Percentiles rank a stretch among this genome's conserved stretches.
These are phyloP conservation scores for Primulina eburnea DNA, from an alignment of 257 asterid species.

Conservation along the genomic window DNA sequence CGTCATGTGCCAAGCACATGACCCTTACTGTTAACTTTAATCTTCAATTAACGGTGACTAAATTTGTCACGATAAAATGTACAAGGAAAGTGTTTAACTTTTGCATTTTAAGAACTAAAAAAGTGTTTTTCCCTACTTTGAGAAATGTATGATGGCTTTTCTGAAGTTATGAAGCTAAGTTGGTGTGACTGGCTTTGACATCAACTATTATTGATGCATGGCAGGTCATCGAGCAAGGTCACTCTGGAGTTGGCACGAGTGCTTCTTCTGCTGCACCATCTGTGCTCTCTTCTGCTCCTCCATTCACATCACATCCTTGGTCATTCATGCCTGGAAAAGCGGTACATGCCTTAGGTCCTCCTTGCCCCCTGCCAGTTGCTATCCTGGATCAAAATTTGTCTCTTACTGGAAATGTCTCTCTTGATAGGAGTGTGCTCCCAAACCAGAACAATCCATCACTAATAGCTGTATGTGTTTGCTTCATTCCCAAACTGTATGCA, in stretches of 20 bases:
- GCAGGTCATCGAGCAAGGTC: constrained; percentile 33
- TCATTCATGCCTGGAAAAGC: constrained; percentile 35
- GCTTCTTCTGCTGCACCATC: constrained; percentile 28
- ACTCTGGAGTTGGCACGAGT: constrained; percentile 22
- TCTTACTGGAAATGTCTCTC: constrained; percentile 33
- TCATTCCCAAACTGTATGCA: background rate
- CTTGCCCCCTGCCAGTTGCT: constrained; percentile 30
- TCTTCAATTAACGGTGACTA: too few species aligned
- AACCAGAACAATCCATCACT: constrained; percentile 39
- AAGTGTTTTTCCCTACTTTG: background rate
- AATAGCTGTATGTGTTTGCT: constrained; percentile 34
- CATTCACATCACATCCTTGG: constrained; percentile 29
- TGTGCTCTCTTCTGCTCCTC: constrained; percentile 36
- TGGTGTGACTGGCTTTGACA: constrained; percentile 15
- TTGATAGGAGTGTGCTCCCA: constrained; percentile 33
- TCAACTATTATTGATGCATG: constrained; percentile 18
- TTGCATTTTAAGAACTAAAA: background rate
- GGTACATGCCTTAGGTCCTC: constrained; percentile 35
- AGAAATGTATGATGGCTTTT: constrained; percentile 12
- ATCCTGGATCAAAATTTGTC: constrained; percentile 33
- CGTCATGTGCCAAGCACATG: too few species aligned
- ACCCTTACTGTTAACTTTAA: too few species aligned
- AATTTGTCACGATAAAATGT: too few species aligned
- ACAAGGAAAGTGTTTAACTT: background rate
- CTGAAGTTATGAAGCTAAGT: constrained; percentile 9